Evolutionary conservation across 345 rosid species (phyloP).

Genomic region (Boechera stricta): DNA sequence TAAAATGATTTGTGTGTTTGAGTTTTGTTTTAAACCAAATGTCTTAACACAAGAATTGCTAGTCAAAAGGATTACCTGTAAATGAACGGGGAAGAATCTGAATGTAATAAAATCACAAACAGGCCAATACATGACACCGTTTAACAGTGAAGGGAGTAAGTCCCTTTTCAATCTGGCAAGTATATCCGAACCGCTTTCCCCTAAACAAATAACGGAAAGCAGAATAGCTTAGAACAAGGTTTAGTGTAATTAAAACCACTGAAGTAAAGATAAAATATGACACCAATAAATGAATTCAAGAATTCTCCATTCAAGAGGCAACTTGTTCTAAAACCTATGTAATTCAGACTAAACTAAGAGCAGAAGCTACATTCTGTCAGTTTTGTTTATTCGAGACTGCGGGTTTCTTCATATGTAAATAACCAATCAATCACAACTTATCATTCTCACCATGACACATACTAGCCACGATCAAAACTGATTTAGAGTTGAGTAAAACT

Average conservation of each 20-base stretch:
- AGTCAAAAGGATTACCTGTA: slow-evolving; percentile 60
- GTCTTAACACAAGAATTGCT: background rate
- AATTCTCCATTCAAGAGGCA: background rate
- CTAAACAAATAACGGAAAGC: slow-evolving; percentile 47
- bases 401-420: background rate
- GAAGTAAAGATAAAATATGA: background rate
- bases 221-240: slow-evolving; percentile 7
- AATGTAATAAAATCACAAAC: slow-evolving; percentile 86
- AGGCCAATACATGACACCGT: slow-evolving; percentile 90
- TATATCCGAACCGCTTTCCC: slow-evolving; percentile 67
- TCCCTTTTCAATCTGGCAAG: slow-evolving; percentile 78
- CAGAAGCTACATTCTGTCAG: background rate
- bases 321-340: slow-evolving; percentile 4
- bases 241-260: background rate
- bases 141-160: slow-evolving; percentile 71
- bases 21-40: slow-evolving; percentile 10
- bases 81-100: slow-evolving; percentile 76
- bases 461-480: background rate
- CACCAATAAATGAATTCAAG: background rate
- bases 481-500: no score
- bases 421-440: background rate
- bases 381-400: background rate
- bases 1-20: background rate
- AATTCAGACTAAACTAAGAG: background rate
- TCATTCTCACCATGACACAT: background rate